These are phyloP conservation scores for Cyphellophora europaea DNA, from an alignment of 2,329 filamentous ascomycete genomes.

Conservation along the genomic window DNA sequence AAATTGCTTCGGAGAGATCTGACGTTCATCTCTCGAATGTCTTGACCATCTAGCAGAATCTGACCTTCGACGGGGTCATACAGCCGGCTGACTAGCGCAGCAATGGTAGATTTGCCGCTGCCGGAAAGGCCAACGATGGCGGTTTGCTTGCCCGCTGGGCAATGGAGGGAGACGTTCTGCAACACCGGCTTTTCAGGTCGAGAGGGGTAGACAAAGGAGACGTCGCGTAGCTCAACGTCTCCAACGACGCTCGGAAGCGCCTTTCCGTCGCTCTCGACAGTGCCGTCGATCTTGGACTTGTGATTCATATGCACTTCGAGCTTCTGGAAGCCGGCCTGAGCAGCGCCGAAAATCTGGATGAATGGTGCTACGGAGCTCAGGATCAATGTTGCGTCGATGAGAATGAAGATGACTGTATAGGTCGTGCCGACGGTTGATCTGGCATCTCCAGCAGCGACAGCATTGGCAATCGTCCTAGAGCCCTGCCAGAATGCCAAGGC, in stretches of 20 bases:
- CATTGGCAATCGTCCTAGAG: slow-evolving; percentile 40
- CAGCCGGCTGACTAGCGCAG: slow-evolving; percentile 26
- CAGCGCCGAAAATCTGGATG: slow-evolving; percentile 39
- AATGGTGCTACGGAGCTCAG: slow-evolving; percentile 37
- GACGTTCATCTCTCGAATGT: slow-evolving; percentile 25
- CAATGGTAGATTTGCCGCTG: slow-evolving; percentile 43
- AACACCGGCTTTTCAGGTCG: slow-evolving; percentile 27
- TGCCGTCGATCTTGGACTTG: slow-evolving; percentile 35
- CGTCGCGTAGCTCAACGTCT: slow-evolving; percentile 25
- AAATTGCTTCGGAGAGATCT: slow-evolving; percentile 26
- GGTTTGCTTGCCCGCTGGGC: slow-evolving; percentile 28
- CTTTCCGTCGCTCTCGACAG: neutral
- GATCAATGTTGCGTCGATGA: slow-evolving; percentile 39
- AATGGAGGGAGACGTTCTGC: slow-evolving; percentile 22
- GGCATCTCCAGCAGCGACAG: slow-evolving; percentile 18
- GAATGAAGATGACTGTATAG: slow-evolving; percentile 47
- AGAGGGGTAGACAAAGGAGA: slow-evolving; percentile 26
- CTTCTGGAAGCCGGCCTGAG: slow-evolving; percentile 45
- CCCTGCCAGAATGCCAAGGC: slow-evolving; percentile 28
- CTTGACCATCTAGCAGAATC: slow-evolving; percentile 22
- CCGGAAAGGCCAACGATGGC: slow-evolving; percentile 42
- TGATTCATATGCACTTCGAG: slow-evolving; percentile 50
- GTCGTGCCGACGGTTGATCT: slow-evolving; percentile 38
- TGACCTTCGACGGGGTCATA: slow-evolving; percentile 26
- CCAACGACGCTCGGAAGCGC: slow-evolving; percentile 7